A percentile compares a stretch with the other conserved stretches of the same genome.
Evolutionary conservation across 2,329 filamentous ascomycete genomes (phyloP).

Genomic region (Escovopsis sp.): DNA sequence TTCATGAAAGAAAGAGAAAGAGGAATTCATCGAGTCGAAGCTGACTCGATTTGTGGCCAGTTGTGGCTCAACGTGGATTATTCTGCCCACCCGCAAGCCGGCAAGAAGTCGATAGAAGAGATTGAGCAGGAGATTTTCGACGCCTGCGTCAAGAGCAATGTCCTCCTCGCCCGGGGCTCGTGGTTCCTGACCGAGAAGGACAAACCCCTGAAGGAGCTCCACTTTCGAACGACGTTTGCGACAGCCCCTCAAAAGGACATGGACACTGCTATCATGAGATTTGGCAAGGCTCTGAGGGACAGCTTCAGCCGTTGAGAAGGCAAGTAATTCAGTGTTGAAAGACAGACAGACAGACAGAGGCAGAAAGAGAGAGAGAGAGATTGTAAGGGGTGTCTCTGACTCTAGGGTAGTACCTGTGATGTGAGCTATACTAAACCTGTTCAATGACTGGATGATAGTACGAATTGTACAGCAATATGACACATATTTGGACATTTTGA

Average conservation of each 20-base stretch:
- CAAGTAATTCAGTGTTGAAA: not conserved
- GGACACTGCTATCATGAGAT: constrained; percentile 54
- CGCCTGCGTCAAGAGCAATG: constrained; percentile 53
- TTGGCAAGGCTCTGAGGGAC: constrained; percentile 58
- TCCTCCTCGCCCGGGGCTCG: constrained; percentile 61
- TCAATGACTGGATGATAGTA: too few species aligned
- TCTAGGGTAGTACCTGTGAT: too few species aligned
- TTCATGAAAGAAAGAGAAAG: too few species aligned
- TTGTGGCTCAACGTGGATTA: constrained; percentile 62
- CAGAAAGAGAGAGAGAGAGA: not conserved
- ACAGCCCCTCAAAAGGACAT: constrained; percentile 43
- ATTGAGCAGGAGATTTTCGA: constrained; percentile 84
- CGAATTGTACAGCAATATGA: too few species aligned
- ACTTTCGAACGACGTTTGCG: constrained; percentile 74
- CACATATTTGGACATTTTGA: too few species aligned
- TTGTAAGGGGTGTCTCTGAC: too few species aligned
- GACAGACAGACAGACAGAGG: not conserved
- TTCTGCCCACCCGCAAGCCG: constrained; percentile 46
- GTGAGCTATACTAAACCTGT: too few species aligned
- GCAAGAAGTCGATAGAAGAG: constrained; percentile 38
- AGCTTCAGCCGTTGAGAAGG: constrained; percentile 26
- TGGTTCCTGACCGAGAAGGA: constrained; percentile 67
- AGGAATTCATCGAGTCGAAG: not conserved
- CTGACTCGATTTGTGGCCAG: constrained; percentile 34
- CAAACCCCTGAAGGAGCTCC: constrained; percentile 44